Percentiles rank a stretch among this genome's conserved stretches.
These are phyloP conservation scores for Phytopythium aichiense DNA, from an alignment of 352 stramenopile species.

Conservation along the genomic window DNA sequence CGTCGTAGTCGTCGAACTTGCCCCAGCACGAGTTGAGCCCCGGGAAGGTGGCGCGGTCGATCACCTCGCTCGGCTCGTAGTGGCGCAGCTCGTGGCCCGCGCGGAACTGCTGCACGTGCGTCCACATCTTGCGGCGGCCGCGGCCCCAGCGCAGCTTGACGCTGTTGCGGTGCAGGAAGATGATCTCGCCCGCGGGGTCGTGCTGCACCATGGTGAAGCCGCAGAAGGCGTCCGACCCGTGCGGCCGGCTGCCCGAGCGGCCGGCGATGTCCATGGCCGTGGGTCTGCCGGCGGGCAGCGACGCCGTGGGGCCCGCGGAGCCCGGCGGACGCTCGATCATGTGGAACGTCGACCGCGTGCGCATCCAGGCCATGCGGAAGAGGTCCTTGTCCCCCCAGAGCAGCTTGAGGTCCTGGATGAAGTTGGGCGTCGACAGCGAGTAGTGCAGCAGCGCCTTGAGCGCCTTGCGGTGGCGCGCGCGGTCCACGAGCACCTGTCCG, in stretches of 20 bases:
- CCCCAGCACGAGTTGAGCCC: constrained; percentile 66
- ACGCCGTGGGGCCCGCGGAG: constrained; percentile 14
- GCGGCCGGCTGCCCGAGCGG: constrained; percentile 1
- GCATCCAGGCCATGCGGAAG: constrained; percentile 76
- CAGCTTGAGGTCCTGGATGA: constrained; percentile 35
- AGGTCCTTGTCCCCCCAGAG: constrained; percentile 82
- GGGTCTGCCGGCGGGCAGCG: background rate
- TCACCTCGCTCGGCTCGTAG: constrained; percentile 62
- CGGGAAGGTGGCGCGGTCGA: constrained; percentile 55
- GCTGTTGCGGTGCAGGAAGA: background rate
- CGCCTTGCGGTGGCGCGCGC: constrained; percentile 39
- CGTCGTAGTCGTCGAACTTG: constrained; percentile 53
- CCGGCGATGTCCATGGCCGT: background rate
- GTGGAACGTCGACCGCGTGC: constrained; percentile 47
- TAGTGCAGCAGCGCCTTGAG: constrained; percentile 38
- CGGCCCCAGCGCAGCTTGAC: constrained; percentile 35
- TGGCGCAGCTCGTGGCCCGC: constrained; percentile 27
- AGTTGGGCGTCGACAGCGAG: constrained; percentile 24
- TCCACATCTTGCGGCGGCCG: constrained; percentile 36
- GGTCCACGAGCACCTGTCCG: constrained; percentile 66
- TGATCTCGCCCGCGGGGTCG: too few species aligned
- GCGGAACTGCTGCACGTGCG: constrained; percentile 59
- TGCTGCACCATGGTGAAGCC: constrained; percentile 5
- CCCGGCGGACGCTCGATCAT: constrained; percentile 54
- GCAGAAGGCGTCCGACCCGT: background rate